Percentiles rank a stretch among this genome's conserved stretches.
Evolutionary conservation across 2,329 filamentous ascomycete species (phyloP).

Genomic region (Didymosphaeria variabile): DNA sequence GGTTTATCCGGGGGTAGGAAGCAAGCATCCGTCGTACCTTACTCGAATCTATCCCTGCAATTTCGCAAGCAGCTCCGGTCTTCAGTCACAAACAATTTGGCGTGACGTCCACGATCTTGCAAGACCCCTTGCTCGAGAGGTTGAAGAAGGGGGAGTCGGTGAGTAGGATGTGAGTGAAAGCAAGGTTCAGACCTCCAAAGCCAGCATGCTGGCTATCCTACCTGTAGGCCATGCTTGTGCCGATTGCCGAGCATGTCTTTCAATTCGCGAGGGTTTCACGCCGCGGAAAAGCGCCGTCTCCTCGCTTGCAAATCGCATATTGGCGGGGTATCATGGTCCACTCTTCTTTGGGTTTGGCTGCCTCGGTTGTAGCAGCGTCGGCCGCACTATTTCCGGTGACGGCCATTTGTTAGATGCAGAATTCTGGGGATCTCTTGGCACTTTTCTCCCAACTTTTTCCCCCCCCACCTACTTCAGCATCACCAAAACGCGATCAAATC

Average conservation of each 20-base stretch:
- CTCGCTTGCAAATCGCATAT: background rate
- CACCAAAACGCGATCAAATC: no score
- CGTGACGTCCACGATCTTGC: background rate
- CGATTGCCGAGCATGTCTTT: constrained; percentile 8
- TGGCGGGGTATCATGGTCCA: background rate
- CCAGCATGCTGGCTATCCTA: background rate
- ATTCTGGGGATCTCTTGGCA: no score
- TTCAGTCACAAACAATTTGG: background rate
- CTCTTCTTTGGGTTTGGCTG: background rate
- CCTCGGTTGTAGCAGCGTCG: background rate
- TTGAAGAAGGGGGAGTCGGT: background rate
- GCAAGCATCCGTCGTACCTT: constrained; percentile 6
- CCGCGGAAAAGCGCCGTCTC: background rate
- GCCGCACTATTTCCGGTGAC: background rate
- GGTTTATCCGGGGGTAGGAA: constrained; percentile 15
- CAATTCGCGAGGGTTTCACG: background rate
- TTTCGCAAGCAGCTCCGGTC: background rate
- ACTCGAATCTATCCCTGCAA: background rate
- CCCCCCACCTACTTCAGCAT: no score
- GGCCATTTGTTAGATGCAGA: no score
- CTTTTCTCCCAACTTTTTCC: no score
- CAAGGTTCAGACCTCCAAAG: no score
- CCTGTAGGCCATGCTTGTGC: background rate
- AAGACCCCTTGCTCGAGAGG: background rate
- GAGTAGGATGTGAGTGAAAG: no score